Percentiles rank a stretch among this genome's conserved stretches.
These are phyloP conservation scores for Pestalotiopsis sp. DNA, from an alignment of 2,329 filamentous ascomycete genomes.

Conservation along the genomic window DNA sequence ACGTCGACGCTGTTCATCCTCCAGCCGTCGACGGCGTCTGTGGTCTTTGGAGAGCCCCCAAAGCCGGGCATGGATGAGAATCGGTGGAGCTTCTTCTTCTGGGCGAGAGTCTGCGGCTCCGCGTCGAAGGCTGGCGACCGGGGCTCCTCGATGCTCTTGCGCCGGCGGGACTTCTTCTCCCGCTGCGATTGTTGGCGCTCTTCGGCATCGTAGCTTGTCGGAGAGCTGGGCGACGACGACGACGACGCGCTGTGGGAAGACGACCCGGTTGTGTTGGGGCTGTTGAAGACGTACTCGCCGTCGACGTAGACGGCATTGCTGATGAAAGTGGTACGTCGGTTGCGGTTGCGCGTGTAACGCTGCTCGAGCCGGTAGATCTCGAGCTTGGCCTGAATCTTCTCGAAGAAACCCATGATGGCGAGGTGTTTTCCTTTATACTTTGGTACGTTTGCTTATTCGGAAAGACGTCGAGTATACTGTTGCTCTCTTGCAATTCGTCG, in stretches of 20 bases:
- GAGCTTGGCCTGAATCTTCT: slow-evolving; percentile 68
- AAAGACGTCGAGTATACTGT: too few relatives aligned
- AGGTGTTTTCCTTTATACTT: background rate
- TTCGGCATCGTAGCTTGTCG: slow-evolving; percentile 23
- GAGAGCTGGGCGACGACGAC: slow-evolving; percentile 14
- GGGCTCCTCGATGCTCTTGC: slow-evolving; percentile 30
- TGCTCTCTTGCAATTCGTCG: background rate
- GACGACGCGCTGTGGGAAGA: slow-evolving; percentile 46
- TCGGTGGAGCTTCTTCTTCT: slow-evolving; percentile 52
- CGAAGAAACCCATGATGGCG: slow-evolving; percentile 50
- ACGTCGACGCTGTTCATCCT: slow-evolving; percentile 31
- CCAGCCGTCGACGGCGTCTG: slow-evolving; percentile 38
- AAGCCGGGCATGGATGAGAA: slow-evolving; percentile 61
- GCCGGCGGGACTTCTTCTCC: slow-evolving; percentile 11
- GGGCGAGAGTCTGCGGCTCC: slow-evolving; percentile 37
- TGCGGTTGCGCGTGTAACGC: slow-evolving; percentile 86
- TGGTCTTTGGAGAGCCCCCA: slow-evolving; percentile 40
- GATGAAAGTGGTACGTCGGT: slow-evolving; percentile 84
- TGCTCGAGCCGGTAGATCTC: slow-evolving; percentile 96
- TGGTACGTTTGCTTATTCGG: background rate
- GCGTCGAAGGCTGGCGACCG: slow-evolving; percentile 24
- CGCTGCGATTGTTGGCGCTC: slow-evolving; percentile 9
- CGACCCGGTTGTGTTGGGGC: slow-evolving; percentile 60
- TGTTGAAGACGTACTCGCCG: slow-evolving; percentile 89
- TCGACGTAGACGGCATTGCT: slow-evolving; percentile 92